Conservation (phyloP, 345 rosid genomes). For the Aurinia saxatilis region DNA sequence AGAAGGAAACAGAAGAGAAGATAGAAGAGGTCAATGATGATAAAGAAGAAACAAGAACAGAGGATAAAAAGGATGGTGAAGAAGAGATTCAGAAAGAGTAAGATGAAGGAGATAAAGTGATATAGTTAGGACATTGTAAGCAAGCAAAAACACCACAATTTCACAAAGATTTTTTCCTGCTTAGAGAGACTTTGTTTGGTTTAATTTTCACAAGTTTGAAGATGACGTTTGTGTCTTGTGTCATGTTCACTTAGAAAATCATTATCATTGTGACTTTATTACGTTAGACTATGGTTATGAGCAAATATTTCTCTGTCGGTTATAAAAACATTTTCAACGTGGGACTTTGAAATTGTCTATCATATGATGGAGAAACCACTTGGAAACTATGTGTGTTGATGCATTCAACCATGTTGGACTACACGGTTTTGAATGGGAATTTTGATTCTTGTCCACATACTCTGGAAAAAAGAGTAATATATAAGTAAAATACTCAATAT, state of each 20-base stretch:
- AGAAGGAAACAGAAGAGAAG: constrained; percentile 12
- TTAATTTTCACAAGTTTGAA: not conserved
- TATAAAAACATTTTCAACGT: constrained; percentile 5
- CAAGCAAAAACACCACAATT: not conserved
- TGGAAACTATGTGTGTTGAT: too few relatives aligned
- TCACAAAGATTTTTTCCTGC: not conserved
- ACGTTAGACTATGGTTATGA: not conserved
- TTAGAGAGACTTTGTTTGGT: not conserved
- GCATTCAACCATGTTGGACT: constrained; percentile 12
- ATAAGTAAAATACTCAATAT: not conserved
- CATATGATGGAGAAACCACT: not conserved
- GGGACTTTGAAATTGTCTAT: not conserved
- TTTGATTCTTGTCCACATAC: not conserved
- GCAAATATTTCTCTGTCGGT: constrained; percentile 12
- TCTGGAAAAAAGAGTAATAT: too few relatives aligned
- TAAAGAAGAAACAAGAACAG: not conserved
- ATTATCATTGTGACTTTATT: not conserved
- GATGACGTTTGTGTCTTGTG: not conserved
- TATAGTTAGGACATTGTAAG: constrained; percentile 4
- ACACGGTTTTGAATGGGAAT: constrained; percentile 3
- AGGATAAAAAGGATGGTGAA: constrained; percentile 2
- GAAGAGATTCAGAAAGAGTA: constrained; percentile 9
- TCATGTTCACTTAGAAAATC: not conserved
- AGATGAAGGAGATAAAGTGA: not conserved
- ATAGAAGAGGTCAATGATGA: too few relatives aligned